Percentiles rank a stretch among this genome's conserved stretches.
phyloP scores from a whole-genome alignment of 805 yeast species.

The Candida namnaoensis region DNA sequence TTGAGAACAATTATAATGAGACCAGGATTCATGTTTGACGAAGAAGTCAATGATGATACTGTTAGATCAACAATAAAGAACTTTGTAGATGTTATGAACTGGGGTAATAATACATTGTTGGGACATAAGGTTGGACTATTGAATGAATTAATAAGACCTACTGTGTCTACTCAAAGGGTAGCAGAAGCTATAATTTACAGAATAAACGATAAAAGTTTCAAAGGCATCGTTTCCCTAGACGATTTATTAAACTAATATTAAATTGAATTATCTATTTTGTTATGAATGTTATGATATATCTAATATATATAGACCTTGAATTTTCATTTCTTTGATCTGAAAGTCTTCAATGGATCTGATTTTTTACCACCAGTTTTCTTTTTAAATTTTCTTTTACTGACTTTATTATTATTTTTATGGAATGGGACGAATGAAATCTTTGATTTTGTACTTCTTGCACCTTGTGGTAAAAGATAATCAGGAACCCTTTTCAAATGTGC shows the following conservation, averaged over 20 bases:
- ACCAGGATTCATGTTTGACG: constrained; percentile 82
- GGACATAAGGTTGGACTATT: constrained; percentile 26
- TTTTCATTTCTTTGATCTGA: constrained; percentile 23
- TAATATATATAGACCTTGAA: no score
- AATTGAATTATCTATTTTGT: no score
- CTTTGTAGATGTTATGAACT: constrained; percentile 33
- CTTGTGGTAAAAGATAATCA: constrained; percentile 78
- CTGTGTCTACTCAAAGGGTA: constrained; percentile 61
- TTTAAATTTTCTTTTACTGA: constrained; percentile 28
- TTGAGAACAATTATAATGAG: constrained; percentile 60
- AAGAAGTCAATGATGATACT: constrained; percentile 20
- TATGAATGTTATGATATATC: no score
- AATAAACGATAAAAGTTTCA: constrained; percentile 37
- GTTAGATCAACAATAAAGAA: constrained; percentile 32
- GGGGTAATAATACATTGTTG: constrained; percentile 33
- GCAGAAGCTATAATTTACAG: constrained; percentile 50
- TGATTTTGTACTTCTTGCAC: constrained; percentile 49
- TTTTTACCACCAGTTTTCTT: constrained; percentile 28
- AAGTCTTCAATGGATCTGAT: constrained; percentile 58
- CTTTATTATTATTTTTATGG: constrained; percentile 38
- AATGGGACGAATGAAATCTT: constrained; percentile 69
- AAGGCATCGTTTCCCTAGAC: constrained; percentile 54
- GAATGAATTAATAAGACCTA: constrained; percentile 48
- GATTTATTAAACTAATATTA: constrained; percentile 24
- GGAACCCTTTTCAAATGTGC: constrained; percentile 88